Conservation (phyloP, 345 rosid genomes). For the Citrus reticulata region DNA sequence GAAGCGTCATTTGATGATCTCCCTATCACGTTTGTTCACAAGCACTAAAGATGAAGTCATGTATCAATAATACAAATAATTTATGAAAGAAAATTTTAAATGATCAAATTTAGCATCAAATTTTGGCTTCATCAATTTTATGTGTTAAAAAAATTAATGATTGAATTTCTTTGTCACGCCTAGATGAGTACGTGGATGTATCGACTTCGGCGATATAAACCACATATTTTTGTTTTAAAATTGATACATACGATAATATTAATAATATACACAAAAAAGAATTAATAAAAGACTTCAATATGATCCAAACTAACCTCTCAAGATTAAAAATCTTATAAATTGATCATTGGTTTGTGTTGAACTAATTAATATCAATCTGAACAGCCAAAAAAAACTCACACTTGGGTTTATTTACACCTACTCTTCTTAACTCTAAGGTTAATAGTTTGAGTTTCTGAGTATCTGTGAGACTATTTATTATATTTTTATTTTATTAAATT, state of each 20-base stretch:
- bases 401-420: too few species aligned
- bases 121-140: not conserved
- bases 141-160: not conserved
- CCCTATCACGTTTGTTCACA: not conserved
- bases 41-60: slow-evolving; percentile 7
- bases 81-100: not conserved
- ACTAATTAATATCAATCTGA: not conserved
- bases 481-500: too few species aligned
- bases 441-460: too few species aligned
- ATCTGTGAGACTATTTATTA: too few species aligned
- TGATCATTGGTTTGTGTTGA: not conserved
- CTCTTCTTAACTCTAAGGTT: too few species aligned
- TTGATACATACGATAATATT: too few species aligned
- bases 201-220: not conserved
- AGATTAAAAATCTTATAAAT: not conserved
- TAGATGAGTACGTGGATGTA: not conserved
- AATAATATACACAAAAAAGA: too few species aligned
- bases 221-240: too few species aligned
- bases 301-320: too few species aligned
- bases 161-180: not conserved
- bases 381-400: not conserved
- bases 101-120: not conserved
- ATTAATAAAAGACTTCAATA: too few species aligned
- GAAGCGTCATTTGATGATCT: not conserved
- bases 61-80: slow-evolving; percentile 1